Percentiles rank a stretch among this genome's conserved stretches.
These are phyloP conservation scores for Sideroxylon spinosum DNA, from an alignment of 179 eudicot genomes.

Conservation along the genomic window DNA sequence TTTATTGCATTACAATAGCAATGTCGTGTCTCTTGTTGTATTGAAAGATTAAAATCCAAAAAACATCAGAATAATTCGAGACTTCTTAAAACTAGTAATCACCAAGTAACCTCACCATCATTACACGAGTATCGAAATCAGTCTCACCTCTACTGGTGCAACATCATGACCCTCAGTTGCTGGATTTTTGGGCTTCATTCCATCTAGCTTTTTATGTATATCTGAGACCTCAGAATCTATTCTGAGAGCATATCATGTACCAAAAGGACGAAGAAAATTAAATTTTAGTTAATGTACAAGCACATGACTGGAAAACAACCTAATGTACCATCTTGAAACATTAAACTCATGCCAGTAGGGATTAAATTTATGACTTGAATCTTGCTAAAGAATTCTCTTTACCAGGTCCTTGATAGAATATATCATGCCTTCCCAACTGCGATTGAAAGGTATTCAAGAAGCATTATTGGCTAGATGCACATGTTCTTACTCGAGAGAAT, in stretches of 20 bases:
- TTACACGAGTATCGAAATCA: neutral
- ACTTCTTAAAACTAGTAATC: neutral
- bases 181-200: slow-evolving; percentile 33
- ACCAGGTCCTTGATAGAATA: neutral
- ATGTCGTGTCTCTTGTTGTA: neutral
- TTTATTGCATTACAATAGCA: neutral
- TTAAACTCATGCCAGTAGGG: neutral
- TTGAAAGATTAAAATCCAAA: neutral
- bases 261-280: neutral
- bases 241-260: slow-evolving; percentile 50
- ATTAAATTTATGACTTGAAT: neutral
- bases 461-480: neutral
- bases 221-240: slow-evolving; percentile 75
- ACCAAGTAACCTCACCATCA: neutral
- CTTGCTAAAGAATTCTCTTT: neutral
- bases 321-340: no score
- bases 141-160: slow-evolving; percentile 57
- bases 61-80: neutral
- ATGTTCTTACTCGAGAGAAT: neutral
- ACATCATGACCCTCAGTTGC: slow-evolving; percentile 31
- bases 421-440: no score
- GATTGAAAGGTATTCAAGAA: neutral
- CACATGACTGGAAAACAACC: neutral
- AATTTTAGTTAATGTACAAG: neutral
- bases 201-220: slow-evolving; percentile 55